These are phyloP conservation scores for Juncus effusus DNA, from an alignment of 176 grass and related monocot species.

Conservation along the genomic window DNA sequence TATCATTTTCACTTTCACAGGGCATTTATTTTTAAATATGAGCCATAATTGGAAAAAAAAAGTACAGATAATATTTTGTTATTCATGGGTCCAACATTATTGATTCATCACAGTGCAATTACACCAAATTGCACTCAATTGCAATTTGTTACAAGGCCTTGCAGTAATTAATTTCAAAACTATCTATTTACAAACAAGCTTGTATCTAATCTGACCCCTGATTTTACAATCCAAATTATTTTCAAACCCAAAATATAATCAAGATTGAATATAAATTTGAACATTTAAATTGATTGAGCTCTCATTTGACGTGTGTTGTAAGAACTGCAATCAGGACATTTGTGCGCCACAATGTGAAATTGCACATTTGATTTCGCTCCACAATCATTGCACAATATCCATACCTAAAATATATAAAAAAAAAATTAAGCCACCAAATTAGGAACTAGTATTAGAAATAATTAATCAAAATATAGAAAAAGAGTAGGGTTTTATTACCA, in stretches of 20 bases:
- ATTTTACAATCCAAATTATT: background rate
- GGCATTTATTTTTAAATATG: too few relatives aligned
- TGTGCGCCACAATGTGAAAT: slow-evolving; percentile 77
- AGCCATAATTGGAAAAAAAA: too few relatives aligned
- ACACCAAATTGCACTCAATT: too few relatives aligned
- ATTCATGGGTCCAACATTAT: too few relatives aligned
- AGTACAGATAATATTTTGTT: too few relatives aligned
- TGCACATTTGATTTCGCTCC: slow-evolving; percentile 49
- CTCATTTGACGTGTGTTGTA: slow-evolving; percentile 77
- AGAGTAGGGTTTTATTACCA: slow-evolving; percentile 37
- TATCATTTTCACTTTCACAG: too few relatives aligned
- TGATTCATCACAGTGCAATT: too few relatives aligned
- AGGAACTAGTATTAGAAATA: slow-evolving; percentile 1
- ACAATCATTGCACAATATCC: slow-evolving; percentile 89
- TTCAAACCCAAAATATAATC: slow-evolving; percentile 16
- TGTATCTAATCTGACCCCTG: too few relatives aligned
- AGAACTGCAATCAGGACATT: slow-evolving; percentile 62
- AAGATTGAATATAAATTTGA: background rate
- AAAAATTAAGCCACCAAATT: slow-evolving; percentile 16
- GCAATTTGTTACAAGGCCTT: too few relatives aligned
- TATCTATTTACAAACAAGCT: too few relatives aligned
- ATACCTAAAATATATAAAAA: slow-evolving; percentile 47
- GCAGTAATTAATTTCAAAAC: too few relatives aligned
- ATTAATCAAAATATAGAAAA: too few relatives aligned
- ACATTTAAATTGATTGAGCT: slow-evolving; percentile 13